Conservation (phyloP, 257 asterid genomes). For the Leonotis leonurus region DNA sequence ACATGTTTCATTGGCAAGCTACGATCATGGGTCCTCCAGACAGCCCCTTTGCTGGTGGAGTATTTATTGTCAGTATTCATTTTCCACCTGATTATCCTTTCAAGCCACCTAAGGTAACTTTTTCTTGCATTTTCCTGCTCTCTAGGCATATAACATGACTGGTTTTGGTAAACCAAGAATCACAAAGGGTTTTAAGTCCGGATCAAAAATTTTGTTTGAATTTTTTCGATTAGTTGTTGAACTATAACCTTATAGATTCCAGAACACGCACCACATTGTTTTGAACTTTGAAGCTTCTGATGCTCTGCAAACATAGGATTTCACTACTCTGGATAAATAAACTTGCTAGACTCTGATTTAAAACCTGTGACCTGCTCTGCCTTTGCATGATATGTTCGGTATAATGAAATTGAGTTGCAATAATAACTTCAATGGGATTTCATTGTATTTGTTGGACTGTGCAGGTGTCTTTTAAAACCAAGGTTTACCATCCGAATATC, state of each 20-base stretch:
- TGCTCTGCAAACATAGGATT: neutral
- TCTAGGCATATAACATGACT: neutral
- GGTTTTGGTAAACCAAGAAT: neutral
- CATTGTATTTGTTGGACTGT: neutral
- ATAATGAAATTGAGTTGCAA: neutral
- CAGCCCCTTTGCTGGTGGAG: conserved; percentile 78
- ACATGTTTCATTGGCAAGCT: conserved; percentile 80
- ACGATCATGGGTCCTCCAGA: conserved; percentile 79
- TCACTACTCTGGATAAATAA: neutral
- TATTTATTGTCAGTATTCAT: conserved; percentile 57
- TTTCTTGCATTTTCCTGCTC: neutral
- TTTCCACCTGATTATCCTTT: conserved; percentile 82
- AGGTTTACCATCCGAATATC: conserved; percentile 44
- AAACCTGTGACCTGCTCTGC: neutral
- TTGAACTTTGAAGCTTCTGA: neutral
- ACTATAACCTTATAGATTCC: neutral
- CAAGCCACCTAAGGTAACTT: conserved; percentile 72
- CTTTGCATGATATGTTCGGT: neutral
- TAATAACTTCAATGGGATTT: neutral
- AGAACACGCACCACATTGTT: neutral
- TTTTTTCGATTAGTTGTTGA: neutral
- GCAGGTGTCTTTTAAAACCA: conserved; percentile 44
- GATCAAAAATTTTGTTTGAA: neutral
- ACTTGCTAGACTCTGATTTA: too few relatives aligned
- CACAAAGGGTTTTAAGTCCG: neutral